Conservation (phyloP, 2,329 filamentous ascomycete species). For the Scedosporium aurantiacum region DNA sequence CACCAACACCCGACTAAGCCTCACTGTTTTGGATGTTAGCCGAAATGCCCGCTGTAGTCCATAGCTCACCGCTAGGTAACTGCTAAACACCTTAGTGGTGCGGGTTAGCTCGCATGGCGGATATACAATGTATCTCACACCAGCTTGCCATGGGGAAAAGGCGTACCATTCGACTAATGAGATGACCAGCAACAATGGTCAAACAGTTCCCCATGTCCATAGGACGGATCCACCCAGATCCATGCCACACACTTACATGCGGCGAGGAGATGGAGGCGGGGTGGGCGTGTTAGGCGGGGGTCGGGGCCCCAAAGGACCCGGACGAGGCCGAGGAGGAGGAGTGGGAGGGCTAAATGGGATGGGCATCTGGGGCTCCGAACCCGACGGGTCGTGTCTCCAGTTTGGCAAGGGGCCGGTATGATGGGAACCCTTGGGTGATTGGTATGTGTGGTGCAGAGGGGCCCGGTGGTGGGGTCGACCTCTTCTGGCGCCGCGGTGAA, state of each 20-base stretch:
- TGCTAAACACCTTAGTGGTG: not conserved
- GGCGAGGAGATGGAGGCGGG: constrained; percentile 1
- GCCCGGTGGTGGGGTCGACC: not conserved
- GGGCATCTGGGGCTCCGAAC: not conserved
- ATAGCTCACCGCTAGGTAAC: too few species aligned
- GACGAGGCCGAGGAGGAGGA: not conserved
- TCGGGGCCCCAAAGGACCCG: not conserved
- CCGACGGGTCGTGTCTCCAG: not conserved
- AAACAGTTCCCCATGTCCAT: not conserved
- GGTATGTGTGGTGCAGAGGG: not conserved
- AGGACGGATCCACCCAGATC: not conserved
- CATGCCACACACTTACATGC: not conserved
- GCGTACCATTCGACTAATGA: too few species aligned
- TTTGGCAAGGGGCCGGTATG: not conserved
- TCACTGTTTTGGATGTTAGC: not conserved
- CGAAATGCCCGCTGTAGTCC: not conserved
- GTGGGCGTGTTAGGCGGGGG: constrained; percentile 2
- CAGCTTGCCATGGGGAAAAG: too few species aligned
- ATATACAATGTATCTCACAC: not conserved
- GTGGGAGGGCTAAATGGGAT: constrained; percentile 1
- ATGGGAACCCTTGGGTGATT: not conserved
- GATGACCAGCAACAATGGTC: not conserved
- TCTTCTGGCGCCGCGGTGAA: not conserved
- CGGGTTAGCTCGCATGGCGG: not conserved
- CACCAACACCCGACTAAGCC: not conserved